A percentile compares a stretch with the other conserved stretches of the same genome.
phyloP scores from a whole-genome alignment of 83 land plant species.

The Thuja plicata region DNA sequence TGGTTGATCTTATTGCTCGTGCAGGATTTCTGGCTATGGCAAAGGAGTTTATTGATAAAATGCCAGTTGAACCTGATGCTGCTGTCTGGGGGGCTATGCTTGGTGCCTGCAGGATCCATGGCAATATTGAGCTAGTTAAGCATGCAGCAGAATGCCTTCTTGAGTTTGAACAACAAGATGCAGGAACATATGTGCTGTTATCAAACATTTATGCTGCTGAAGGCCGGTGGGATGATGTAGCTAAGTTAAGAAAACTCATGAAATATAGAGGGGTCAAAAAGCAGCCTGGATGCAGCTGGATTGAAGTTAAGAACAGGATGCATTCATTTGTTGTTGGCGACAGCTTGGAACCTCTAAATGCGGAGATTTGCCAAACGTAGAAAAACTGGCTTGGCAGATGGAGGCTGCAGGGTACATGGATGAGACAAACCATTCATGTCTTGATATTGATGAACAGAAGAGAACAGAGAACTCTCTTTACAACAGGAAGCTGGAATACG shows the following conservation, averaged over 20 bases:
- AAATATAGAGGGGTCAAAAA: not conserved
- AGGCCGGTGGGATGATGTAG: not conserved
- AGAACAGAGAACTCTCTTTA: not conserved
- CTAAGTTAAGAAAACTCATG: not conserved
- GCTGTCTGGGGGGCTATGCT: not conserved
- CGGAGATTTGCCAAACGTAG: not conserved
- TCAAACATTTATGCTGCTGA: not conserved
- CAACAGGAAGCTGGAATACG: not conserved
- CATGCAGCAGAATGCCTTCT: not conserved
- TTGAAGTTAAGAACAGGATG: not conserved
- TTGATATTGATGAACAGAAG: not conserved
- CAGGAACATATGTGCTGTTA: not conserved
- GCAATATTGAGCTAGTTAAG: not conserved
- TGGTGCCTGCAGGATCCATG: not conserved
- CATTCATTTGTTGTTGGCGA: not conserved
- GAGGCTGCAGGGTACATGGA: not conserved
- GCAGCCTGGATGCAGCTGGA: conserved; percentile 1
- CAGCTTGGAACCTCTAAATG: not conserved
- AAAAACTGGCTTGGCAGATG: not conserved
- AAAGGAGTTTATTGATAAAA: not conserved
- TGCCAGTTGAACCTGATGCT: not conserved
- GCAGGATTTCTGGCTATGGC: not conserved
- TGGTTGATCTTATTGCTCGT: not conserved
- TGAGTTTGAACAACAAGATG: not conserved
- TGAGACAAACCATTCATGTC: not conserved